phyloP scores from a whole-genome alignment of 257 asterid genomes.

The Lavandula angustifolia region DNA sequence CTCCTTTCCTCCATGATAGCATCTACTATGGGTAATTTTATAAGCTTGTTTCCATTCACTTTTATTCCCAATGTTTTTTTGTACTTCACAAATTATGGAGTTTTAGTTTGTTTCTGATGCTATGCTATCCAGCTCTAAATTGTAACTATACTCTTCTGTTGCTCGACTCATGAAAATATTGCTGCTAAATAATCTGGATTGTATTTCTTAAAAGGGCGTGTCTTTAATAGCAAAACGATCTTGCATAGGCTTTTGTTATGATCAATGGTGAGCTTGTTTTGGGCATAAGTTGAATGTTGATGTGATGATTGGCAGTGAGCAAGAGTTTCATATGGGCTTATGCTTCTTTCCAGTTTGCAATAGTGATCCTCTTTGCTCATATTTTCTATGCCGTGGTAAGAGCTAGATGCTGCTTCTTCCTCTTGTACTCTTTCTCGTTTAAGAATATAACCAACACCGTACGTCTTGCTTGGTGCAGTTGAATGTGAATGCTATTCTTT shows the following conservation, averaged over 20 bases:
- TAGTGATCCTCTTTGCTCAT: constrained; percentile 90
- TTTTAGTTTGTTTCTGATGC: constrained; percentile 16
- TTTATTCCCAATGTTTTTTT: constrained; percentile 13
- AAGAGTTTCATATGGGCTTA: constrained; percentile 96
- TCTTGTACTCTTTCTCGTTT: not conserved
- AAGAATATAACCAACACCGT: not conserved
- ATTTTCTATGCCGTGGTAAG: constrained; percentile 85
- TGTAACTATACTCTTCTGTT: not conserved
- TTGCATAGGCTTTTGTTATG: not conserved
- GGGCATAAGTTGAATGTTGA: not conserved
- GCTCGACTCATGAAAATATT: not conserved
- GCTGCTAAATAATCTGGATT: not conserved
- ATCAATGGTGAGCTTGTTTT: not conserved
- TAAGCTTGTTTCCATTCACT: constrained; percentile 17
- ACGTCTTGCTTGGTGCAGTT: constrained; percentile 52
- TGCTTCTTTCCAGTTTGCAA: constrained; percentile 95
- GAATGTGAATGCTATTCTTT: constrained; percentile 69
- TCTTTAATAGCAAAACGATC: not conserved
- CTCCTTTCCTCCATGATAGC: constrained; percentile 92
- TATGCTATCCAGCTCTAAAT: constrained; percentile 2
- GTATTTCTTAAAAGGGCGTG: not conserved
- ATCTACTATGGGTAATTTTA: constrained; percentile 81
- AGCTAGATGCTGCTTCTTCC: constrained; percentile 10
- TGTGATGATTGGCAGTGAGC: constrained; percentile 66
- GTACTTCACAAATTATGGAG: constrained; percentile 13